Evolutionary conservation across 768 basidiomycete species (phyloP).

Genomic region (Nidula microcarpa): DNA sequence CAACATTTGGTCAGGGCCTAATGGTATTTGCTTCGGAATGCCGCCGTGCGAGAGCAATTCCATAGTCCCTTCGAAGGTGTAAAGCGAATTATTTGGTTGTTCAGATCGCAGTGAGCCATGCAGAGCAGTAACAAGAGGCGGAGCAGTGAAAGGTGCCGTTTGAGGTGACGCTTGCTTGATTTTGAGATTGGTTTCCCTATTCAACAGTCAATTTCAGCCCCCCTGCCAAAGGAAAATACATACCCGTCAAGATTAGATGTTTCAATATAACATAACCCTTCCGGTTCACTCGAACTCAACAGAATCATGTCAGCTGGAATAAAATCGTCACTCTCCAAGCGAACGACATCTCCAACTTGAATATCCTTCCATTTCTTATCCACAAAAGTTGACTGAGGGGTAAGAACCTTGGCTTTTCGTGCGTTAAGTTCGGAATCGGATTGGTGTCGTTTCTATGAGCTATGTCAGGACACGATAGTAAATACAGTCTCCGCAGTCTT

Average conservation of each 20-base stretch:
- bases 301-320: conserved; percentile 94
- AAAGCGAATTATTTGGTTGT: conserved; percentile 95
- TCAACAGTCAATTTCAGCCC: neutral
- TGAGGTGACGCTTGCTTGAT: conserved; percentile 94
- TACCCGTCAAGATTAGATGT: conserved; percentile 98
- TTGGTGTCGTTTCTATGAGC: conserved; percentile 85
- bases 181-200: conserved; percentile 95
- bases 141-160: conserved; percentile 75
- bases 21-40: conserved; percentile 75
- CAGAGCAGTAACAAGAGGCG: conserved; percentile 66
- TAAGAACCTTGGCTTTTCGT: conserved; percentile 73
- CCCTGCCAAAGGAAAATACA: conserved; percentile 6
- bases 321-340: conserved; percentile 88
- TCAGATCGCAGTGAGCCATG: conserved; percentile 89
- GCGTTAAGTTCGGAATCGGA: conserved; percentile 92
- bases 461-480: neutral
- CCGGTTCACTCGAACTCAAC: conserved; percentile 89
- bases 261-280: conserved; percentile 96
- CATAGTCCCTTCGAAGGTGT: conserved; percentile 88
- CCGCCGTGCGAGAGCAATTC: conserved; percentile 57
- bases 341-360: conserved; percentile 87
- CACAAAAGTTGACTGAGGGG: conserved; percentile 58
- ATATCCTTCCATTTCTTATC: conserved; percentile 87
- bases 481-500: conserved; percentile 22
- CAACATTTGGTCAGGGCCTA: conserved; percentile 93